These are phyloP conservation scores for Phlyctochytrium arcticum DNA, from an alignment of 192 early-diverging fungal species.

Conservation along the genomic window DNA sequence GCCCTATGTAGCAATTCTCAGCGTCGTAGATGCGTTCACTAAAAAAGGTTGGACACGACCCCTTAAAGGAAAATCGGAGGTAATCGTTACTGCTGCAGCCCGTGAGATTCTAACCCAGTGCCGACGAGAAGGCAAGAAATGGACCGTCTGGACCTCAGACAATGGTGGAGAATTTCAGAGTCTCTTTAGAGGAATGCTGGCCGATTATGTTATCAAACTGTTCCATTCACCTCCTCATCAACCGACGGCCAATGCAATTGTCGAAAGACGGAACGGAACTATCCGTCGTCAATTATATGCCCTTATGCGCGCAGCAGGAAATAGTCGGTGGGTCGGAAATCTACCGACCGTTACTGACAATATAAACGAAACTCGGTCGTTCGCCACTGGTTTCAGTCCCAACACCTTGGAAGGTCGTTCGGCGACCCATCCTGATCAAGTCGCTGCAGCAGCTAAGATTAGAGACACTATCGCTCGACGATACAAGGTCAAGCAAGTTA, in stretches of 20 bases:
- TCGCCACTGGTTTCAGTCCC: constrained; percentile 1
- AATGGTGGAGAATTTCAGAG: not conserved
- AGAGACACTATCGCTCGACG: not conserved
- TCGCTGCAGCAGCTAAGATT: not conserved
- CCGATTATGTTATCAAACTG: not conserved
- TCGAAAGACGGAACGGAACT: not conserved
- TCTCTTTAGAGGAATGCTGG: not conserved
- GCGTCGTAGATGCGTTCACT: not conserved
- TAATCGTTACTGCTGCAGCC: not conserved
- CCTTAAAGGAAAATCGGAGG: not conserved
- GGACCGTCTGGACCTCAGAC: not conserved
- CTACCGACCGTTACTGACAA: not conserved
- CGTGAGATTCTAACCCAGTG: not conserved
- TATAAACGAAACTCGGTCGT: not conserved
- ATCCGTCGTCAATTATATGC: not conserved
- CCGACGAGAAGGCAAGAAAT: not conserved
- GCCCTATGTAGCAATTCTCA: not conserved
- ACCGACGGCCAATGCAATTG: not conserved
- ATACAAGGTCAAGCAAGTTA: not conserved
- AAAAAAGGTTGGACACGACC: not conserved
- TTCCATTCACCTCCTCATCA: not conserved
- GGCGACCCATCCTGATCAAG: not conserved
- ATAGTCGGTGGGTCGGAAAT: not conserved
- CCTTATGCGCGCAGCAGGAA: not conserved
- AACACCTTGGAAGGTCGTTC: not conserved